These are phyloP conservation scores for Hyaloscypha variabilis DNA, from an alignment of 495 filamentous ascomycete genomes.

Conservation along the genomic window DNA sequence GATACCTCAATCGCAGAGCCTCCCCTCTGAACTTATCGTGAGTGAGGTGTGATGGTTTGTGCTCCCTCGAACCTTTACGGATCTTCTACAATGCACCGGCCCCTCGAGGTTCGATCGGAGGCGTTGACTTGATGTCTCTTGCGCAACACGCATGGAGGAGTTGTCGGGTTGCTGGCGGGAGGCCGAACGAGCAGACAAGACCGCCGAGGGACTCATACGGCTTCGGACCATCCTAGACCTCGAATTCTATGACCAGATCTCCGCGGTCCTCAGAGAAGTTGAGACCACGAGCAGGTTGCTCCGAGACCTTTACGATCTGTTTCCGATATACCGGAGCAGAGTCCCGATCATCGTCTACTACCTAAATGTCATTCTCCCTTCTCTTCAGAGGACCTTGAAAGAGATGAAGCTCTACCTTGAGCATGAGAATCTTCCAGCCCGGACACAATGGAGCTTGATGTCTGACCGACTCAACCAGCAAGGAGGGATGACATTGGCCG, in stretches of 20 bases:
- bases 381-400: conserved; percentile 46
- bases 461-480: conserved; percentile 38
- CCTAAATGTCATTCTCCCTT: conserved; percentile 54
- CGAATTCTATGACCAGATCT: conserved; percentile 28
- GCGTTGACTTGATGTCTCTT: conserved; percentile 32
- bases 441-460: conserved; percentile 55
- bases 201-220: conserved; percentile 20
- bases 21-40: conserved; percentile 8
- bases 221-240: conserved; percentile 23
- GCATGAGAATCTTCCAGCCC: conserved; percentile 45
- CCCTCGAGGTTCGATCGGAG: conserved; percentile 19
- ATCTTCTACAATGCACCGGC: conserved; percentile 19
- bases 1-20: conserved; percentile 24
- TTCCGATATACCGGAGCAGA: conserved; percentile 49
- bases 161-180: conserved; percentile 33
- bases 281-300: conserved; percentile 43
- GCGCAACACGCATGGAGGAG: conserved; percentile 30
- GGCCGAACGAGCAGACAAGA: conserved; percentile 29
- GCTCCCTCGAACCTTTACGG: conserved; percentile 8
- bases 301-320: conserved; percentile 53
- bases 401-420: conserved; percentile 55
- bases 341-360: conserved; percentile 51
- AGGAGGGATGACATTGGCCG: conserved; percentile 50
- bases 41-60: conserved; percentile 1
- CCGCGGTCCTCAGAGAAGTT: conserved; percentile 26